Evolutionary conservation across 768 basidiomycete species (phyloP), one percentile per base, ranked within the genome.

Genomic region (Ramaria sp.): DNA sequence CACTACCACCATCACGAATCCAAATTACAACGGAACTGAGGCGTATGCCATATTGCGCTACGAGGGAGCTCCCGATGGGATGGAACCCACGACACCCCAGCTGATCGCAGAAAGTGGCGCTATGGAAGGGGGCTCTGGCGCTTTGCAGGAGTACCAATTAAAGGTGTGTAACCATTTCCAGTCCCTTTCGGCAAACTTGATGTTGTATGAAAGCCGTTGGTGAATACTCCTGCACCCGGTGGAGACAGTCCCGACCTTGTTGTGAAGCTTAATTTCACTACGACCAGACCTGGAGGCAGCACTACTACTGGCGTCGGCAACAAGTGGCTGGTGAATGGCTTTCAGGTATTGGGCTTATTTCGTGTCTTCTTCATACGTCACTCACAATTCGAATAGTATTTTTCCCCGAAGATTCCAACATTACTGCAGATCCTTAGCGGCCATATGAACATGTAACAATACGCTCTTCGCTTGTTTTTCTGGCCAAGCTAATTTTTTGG

Each of bases 31-130:
- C 16, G 53, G 53, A 34, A 55, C 18, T 56, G 64, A 54, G 73
- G 76, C 61, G 4, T 74, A 72, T 25, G 76, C 71, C 0, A 72
- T 77, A 52, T 65, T 77, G 8, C 66, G 71, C 28, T 77, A 77
- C 56, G 53, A 57, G 2, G 73, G 72, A 7, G 73, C 75, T 22
- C 63, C 67, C 0, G 28, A 47, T 10, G 50, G n/a, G 5, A n/a
- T n/a, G n/a, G 73, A 76, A 0, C 75, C 75, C 10, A 55, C 32
- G 1, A 67, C 60, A 22, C 45, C 53, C 5, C 24, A 44, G 20
- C 12, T 55, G 18, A n/a, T 38, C 28, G 22, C 34, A 7, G 8
- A 43, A 12, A 24, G 18, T 7, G 20, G 24, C 20, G 38, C 12
- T n/a, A 43, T 44, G 30, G 39, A 16, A 15, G 53, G 53, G 2